Evolutionary conservation across 495 filamentous ascomycete genomes (phyloP), one percentile per base, ranked within the genome.

Genomic region (Xylaria sp.): DNA sequence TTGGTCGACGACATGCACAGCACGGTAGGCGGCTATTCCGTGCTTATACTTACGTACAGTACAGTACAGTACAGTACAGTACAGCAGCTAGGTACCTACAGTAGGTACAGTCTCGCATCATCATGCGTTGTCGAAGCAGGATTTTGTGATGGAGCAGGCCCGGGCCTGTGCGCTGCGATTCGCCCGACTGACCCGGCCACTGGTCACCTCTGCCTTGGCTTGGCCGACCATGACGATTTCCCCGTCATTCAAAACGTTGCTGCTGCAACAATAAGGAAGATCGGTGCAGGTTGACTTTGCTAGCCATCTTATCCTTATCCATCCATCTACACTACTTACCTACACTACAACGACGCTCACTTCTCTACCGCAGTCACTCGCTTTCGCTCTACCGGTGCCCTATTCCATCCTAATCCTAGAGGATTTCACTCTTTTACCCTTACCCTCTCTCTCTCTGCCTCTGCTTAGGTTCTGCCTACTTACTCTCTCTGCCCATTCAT

Each of bases 91-190:
- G n/a, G n/a, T n/a, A n/a, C n/a, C n/a, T n/a, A n/a, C n/a, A n/a
- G n/a, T n/a, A n/a, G n/a, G n/a, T n/a, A n/a, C n/a, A n/a, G n/a
- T n/a, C 40, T 67, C 43, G 21, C 62, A 65, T 65, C 62, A 52
- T 52, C 31, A 52, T 65, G 62, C 19, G 62, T 52, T 35, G 31
- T 50, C 19, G 3, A 65, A 65, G 62, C 62, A 65, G 31, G 62
- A 52, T 65, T 65, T 43, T 65, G 43, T 2, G 14, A 33, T 52
- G 62, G 44, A 37, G 8, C 5, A 37, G 8, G 29, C 0, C 17
- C n/a, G 3, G 29, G 17, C 19, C 14, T 21, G 53, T 58, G 33
- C 31, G 31, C 29, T 59, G 48, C 24, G 33, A 55, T 55, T 55
- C 64, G 64, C 48, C 8, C 48, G 19, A 37, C 11, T 14, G 21